These are phyloP conservation scores for Aegilops speltoides DNA, from an alignment of 176 grass and related monocot species.

Conservation along the genomic window DNA sequence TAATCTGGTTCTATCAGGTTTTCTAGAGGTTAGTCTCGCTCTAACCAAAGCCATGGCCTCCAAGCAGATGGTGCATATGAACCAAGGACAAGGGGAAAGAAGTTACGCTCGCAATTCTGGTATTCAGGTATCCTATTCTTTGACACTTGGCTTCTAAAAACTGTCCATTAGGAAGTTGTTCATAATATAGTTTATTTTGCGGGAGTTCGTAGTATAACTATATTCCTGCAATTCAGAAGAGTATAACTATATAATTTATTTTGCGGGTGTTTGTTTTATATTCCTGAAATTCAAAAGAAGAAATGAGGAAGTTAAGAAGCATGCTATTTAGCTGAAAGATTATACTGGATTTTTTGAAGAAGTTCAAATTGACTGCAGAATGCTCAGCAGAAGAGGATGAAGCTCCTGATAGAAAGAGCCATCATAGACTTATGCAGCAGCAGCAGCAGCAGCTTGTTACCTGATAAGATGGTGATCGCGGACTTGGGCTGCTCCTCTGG, in stretches of 20 bases:
- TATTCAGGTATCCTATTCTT: not conserved
- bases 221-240: too few species aligned
- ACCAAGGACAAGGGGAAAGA: slow-evolving; percentile 15
- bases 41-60: not conserved
- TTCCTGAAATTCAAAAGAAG: not conserved
- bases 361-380: not conserved
- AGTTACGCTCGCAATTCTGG: not conserved
- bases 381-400: not conserved
- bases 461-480: not conserved
- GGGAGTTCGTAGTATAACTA: too few species aligned
- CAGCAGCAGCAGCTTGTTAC: not conserved
- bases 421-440: not conserved
- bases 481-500: slow-evolving; percentile 19
- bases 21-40: not conserved
- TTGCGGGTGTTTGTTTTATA: too few species aligned
- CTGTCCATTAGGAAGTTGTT: not conserved
- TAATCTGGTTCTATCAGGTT: not conserved
- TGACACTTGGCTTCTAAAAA: not conserved
- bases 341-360: not conserved
- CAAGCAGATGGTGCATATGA: not conserved
- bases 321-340: not conserved
- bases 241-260: too few species aligned
- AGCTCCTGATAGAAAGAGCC: slow-evolving; percentile 3
- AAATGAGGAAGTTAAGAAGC: not conserved
- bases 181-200: not conserved